Base-by-base conservation (phyloP, 225 moss, liverwort and hornwort genomes). In the Physcomitrium patens region DNA sequence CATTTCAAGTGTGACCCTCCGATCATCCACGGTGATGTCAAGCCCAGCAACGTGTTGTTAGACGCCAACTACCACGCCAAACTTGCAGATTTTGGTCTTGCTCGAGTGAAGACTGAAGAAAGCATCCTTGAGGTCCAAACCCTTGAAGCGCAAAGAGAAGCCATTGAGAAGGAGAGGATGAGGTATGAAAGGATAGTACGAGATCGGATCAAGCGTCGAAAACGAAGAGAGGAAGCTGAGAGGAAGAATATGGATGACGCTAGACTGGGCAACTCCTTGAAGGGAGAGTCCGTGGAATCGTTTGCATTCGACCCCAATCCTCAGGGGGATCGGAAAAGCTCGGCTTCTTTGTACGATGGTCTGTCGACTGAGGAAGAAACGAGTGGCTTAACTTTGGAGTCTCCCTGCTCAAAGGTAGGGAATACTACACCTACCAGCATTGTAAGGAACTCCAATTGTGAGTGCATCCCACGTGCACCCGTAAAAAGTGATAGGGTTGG, bases 11-110 rank as follows among this genome's bases (percentile, higher is more conserved):
- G 92, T 70, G 92, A 97, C 58, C 96, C 96, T 22, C 91, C 94
- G 15, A 86, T 97, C 73, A 97, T 97, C 67, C 96, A 97, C 61
- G 96, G 96, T 37, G 96, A 97, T 60, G 87, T 97, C 53, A 97
- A 97, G 82, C 96, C 96, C 42, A 94, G 94, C 78, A 97, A 97
- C 54, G 89, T 97, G 24, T 63, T 97, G 60, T 80, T 97, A 63
- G 89, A 89, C 70, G 88, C 91, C 65, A 82, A 84, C 59, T 93
- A 93, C 50, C 80, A 85, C 48, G 96, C 96, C 10, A 91, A 91
- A 72, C 85, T 97, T 71, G 94, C 94, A 46, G 96, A 97, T 76
- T 97, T 97, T 60, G 96, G 96, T 37, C 91, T 97, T 19, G 94
- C 94, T 45, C 82, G 94, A 42, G 77, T 91, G 68, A 97, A 90